These are phyloP conservation scores for Mycena olivaceomarginata DNA, from an alignment of 768 basidiomycete genomes.

Conservation along the genomic window DNA sequence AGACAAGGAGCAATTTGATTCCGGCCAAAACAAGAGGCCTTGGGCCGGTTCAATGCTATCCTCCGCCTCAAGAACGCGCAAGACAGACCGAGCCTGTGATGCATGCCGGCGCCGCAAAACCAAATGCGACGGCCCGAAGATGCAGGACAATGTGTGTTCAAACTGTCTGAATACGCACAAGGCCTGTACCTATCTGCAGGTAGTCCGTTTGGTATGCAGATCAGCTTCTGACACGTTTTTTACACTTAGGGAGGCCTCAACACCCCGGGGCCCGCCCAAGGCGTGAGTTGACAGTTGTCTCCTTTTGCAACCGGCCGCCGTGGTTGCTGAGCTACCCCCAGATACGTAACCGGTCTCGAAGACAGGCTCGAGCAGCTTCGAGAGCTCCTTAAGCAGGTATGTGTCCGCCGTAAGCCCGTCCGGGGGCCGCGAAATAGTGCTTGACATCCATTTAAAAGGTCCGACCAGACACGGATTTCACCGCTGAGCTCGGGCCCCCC, in stretches of 20 bases:
- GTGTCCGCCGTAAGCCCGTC: conserved; percentile 35
- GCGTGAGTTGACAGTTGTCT: conserved; percentile 65
- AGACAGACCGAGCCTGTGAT: conserved; percentile 76
- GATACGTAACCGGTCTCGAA: conserved; percentile 77
- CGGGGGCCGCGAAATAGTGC: not conserved
- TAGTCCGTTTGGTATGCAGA: conserved; percentile 22
- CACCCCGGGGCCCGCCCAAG: conserved; percentile 81
- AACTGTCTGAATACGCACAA: conserved; percentile 73
- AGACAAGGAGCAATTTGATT: not conserved
- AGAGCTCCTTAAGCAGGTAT: conserved; percentile 70
- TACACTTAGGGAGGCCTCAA: conserved; percentile 72
- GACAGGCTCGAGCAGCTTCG: conserved; percentile 76
- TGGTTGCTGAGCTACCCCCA: conserved; percentile 46
- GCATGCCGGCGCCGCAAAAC: conserved; percentile 75
- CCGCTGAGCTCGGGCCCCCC: conserved; percentile 77
- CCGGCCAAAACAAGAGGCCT: too few species aligned
- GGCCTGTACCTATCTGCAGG: conserved; percentile 77
- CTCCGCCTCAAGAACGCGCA: conserved; percentile 60
- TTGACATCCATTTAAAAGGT: conserved; percentile 61
- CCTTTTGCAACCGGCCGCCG: not conserved
- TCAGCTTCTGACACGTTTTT: conserved; percentile 3
- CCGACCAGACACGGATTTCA: conserved; percentile 77
- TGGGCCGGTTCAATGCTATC: not conserved
- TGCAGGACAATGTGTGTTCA: conserved; percentile 71
- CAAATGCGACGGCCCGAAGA: conserved; percentile 76